Percentiles rank a stretch among this genome's conserved stretches.
Conservation (phyloP, 495 filamentous ascomycete species). For the Neurospora intermedia region DNA sequence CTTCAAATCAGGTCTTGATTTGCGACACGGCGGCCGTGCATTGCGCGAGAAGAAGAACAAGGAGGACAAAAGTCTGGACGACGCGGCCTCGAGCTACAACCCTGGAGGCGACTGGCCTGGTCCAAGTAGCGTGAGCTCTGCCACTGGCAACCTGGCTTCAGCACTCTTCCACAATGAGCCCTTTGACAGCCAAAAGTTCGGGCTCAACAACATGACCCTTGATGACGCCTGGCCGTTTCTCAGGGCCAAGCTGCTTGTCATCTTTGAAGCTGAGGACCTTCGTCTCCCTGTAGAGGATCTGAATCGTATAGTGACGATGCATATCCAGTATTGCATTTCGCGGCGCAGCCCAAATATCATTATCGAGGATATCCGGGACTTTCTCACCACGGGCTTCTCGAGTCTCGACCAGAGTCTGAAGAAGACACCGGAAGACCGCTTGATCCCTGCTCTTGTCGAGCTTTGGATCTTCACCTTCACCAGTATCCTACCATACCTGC, state of each 20-base stretch:
- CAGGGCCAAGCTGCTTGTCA: conserved; percentile 77
- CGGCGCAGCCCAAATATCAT: conserved; percentile 55
- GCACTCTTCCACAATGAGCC: conserved; percentile 35
- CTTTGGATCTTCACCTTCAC: conserved; percentile 90
- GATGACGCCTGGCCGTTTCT: conserved; percentile 95
- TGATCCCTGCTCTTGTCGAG: conserved; percentile 80
- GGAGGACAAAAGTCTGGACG: conserved; percentile 50
- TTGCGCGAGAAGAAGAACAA: conserved; percentile 86
- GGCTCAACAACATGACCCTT: conserved; percentile 67
- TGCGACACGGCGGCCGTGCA: conserved; percentile 74
- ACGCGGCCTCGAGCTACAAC: conserved; percentile 25
- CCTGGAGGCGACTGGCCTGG: conserved; percentile 40
- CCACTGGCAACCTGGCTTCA: conserved; percentile 17
- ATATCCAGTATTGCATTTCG: conserved; percentile 68
- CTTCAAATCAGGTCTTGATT: conserved; percentile 72
- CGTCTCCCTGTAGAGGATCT: conserved; percentile 87
- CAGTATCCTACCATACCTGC: conserved; percentile 82
- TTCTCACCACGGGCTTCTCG: conserved; percentile 71
- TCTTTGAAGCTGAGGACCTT: conserved; percentile 90
- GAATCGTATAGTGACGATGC: conserved; percentile 71
- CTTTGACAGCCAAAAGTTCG: conserved; percentile 45
- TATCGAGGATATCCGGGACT: conserved; percentile 68
- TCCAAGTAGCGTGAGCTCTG: conserved; percentile 37
- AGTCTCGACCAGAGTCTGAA: conserved; percentile 74
- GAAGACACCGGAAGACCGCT: conserved; percentile 65